phyloP scores from a whole-genome alignment of 768 basidiomycete species.

The Daedaleopsis sinensis region DNA sequence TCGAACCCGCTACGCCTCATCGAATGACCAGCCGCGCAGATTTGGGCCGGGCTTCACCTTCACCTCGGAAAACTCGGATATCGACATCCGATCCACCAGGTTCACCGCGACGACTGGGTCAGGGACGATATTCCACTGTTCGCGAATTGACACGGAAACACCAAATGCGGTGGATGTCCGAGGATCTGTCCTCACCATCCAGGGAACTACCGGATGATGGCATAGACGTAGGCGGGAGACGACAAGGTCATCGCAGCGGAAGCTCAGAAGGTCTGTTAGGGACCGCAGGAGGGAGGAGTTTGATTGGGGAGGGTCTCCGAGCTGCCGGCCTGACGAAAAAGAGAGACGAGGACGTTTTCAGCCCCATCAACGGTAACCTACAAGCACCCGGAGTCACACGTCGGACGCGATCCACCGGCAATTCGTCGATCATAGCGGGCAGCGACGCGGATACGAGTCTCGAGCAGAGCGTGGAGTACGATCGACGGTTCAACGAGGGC shows the following conservation, averaged over 20 bases:
- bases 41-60: constrained; percentile 22
- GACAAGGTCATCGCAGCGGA: constrained; percentile 62
- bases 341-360: constrained; percentile 42
- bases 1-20: constrained; percentile 30
- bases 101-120: constrained; percentile 34
- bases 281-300: constrained; percentile 49
- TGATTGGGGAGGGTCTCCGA: constrained; percentile 69
- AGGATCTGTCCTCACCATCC: constrained; percentile 40
- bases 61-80: constrained; percentile 21
- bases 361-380: constrained; percentile 9
- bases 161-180: constrained; percentile 57
- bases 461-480: constrained; percentile 14
- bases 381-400: constrained; percentile 12
- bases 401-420: constrained; percentile 29
- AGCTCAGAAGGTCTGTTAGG: constrained; percentile 66
- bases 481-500: constrained; percentile 19
- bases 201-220: constrained; percentile 29
- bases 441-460: constrained; percentile 9
- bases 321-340: constrained; percentile 66
- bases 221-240: constrained; percentile 40
- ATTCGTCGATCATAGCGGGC: constrained; percentile 19
- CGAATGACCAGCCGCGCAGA: constrained; percentile 18
- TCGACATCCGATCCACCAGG: constrained; percentile 17
- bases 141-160: constrained; percentile 52
- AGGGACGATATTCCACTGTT: constrained; percentile 47